Conservation (phyloP, 768 basidiomycete genomes). For the Phlegmacium glaucopus region DNA sequence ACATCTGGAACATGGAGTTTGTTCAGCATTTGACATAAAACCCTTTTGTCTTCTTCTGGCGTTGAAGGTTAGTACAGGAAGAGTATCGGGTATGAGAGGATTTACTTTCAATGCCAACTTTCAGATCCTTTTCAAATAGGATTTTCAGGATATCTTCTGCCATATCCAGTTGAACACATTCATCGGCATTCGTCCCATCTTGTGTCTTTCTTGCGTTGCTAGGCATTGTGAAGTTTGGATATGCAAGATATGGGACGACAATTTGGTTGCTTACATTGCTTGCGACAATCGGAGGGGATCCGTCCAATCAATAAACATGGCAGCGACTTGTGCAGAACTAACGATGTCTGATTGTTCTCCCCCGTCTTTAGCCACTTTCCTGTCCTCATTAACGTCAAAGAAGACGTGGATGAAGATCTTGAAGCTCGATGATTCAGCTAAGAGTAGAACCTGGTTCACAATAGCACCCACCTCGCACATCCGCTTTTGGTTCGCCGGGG, state of each 20-base stretch:
- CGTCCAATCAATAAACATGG: conserved; percentile 81
- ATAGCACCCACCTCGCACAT: conserved; percentile 45
- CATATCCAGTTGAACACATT: conserved; percentile 49
- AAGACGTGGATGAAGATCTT: conserved; percentile 57
- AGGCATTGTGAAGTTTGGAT: background rate
- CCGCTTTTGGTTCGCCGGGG: conserved; percentile 63
- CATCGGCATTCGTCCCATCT: conserved; percentile 21
- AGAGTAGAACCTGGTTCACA: background rate
- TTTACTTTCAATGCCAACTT: conserved; percentile 23
- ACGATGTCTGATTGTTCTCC: conserved; percentile 56
- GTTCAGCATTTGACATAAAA: conserved; percentile 58
- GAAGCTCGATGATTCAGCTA: background rate
- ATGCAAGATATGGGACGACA: background rate
- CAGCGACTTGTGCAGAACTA: conserved; percentile 58
- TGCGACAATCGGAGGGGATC: conserved; percentile 65
- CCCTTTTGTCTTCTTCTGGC: conserved; percentile 65
- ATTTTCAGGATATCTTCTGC: conserved; percentile 49
- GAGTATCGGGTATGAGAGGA: background rate
- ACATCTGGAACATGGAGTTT: conserved; percentile 69
- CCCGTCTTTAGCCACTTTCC: conserved; percentile 57
- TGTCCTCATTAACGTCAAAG: conserved; percentile 36
- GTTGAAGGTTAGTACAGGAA: conserved; percentile 14
- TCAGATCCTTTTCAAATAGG: conserved; percentile 38
- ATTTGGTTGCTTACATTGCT: conserved; percentile 23
- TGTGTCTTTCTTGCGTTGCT: conserved; percentile 12